These are phyloP conservation scores for cucumber (Cucumis sativus) DNA, from an alignment of 306 rosid genomes.

Conservation along the genomic window DNA sequence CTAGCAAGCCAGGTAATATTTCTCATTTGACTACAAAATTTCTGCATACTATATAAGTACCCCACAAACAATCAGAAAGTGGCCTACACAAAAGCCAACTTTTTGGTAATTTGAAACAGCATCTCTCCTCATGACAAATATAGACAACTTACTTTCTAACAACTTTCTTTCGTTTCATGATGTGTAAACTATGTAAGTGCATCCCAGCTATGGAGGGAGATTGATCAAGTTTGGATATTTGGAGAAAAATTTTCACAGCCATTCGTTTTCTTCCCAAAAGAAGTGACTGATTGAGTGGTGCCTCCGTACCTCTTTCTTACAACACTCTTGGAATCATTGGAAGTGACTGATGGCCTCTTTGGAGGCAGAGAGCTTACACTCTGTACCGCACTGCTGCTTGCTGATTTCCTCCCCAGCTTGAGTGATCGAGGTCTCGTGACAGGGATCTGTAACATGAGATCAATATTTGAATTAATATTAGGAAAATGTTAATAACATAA, in stretches of 20 bases:
- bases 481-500: constrained; percentile 2
- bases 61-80: constrained; percentile 13
- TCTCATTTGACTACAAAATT: not conserved
- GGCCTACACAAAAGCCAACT: constrained; percentile 21
- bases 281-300: constrained; percentile 19
- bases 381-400: constrained; percentile 12
- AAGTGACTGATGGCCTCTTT: constrained; percentile 27
- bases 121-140: not conserved
- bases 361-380: constrained; percentile 27
- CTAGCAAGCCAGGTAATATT: not conserved
- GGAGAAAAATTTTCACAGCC: constrained; percentile 68
- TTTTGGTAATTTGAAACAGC: not conserved
- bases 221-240: constrained; percentile 41
- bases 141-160: constrained; percentile 3
- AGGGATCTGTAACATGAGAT: constrained; percentile 26
- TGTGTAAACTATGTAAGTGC: constrained; percentile 2
- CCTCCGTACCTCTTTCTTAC: constrained; percentile 17
- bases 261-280: constrained; percentile 23
- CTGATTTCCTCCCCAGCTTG: constrained; percentile 26
- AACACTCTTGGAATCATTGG: constrained; percentile 18
- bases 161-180: constrained; percentile 10
- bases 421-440: constrained; percentile 27
- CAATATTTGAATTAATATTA: not conserved
- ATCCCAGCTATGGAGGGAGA: not conserved
- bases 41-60: constrained; percentile 4